Percentiles rank a stretch among this genome's conserved stretches.
These are phyloP conservation scores for Fusarium tjaetaba DNA, from an alignment of 2,329 filamentous ascomycete species.

Conservation along the genomic window DNA sequence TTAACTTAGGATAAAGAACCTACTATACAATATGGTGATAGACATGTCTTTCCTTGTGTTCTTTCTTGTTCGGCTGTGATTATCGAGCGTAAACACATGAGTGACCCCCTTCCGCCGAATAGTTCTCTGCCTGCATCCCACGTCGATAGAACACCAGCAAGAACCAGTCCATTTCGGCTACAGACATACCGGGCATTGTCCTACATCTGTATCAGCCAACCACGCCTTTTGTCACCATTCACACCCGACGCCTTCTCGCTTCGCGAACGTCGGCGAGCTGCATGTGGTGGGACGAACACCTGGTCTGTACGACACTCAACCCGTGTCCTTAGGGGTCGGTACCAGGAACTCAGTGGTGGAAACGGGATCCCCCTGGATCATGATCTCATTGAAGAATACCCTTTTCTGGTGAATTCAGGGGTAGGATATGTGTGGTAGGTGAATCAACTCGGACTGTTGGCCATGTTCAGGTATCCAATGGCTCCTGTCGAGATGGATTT, in stretches of 20 bases:
- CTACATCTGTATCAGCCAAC: conserved; percentile 14
- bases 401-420: background rate
- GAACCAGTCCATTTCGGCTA: conserved; percentile 23
- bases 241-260: conserved; percentile 34
- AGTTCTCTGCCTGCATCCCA: background rate
- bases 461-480: background rate
- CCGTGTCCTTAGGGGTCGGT: background rate
- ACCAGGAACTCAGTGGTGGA: background rate
- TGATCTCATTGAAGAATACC: background rate
- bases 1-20: background rate
- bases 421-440: background rate
- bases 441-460: background rate
- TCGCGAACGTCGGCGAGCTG: conserved; percentile 31
- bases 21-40: background rate
- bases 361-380: background rate
- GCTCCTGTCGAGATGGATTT: background rate
- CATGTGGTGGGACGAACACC: conserved; percentile 30
- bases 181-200: conserved; percentile 14
- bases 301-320: conserved; percentile 19
- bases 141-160: background rate
- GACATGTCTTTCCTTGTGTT: background rate
- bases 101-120: background rate
- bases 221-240: conserved; percentile 5
- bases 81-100: background rate
- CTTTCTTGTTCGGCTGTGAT: background rate